Evolutionary conservation across 495 filamentous ascomycete genomes (phyloP), one percentile per base, ranked within the genome.

Genomic region (Talaromyces wortmannii): DNA sequence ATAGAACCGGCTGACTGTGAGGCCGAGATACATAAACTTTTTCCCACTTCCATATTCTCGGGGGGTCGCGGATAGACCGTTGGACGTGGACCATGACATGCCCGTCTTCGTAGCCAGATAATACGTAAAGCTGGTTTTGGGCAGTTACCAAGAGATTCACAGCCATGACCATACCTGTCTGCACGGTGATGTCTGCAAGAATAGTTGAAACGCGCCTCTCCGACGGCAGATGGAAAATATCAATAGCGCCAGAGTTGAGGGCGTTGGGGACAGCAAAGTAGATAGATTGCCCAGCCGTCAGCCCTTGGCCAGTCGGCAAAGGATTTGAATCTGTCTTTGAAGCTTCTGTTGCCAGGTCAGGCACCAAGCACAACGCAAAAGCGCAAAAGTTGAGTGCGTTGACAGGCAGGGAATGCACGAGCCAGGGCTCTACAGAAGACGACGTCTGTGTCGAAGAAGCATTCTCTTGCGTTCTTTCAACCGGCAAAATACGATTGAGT

Each of bases 301-400:
- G 15, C 16, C 31, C 45, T 30, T 49, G 45, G 11, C 31, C 1
- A 5, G 42, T 36, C 18, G 51, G 29, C 33, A 23, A 32, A 30
- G 56, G 48, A 8, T 50, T 49, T n/a, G 40, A 49, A 48, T 58
- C 45, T 16, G 59, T 15, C 7, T 49, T 57, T 17, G 44, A 56
- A 31, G 40, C 30, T 15, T 51, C 31, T 15, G 53, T 31, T 12
- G 36, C 5, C n/a, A 52, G 17, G 17, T 49, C 49, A 18, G 62
- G 54, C 46, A 65, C 57, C 36, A 51, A 56, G 10, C 82, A 87
- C 55, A 83, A 81, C 4, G 88, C 81, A 65, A 98, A 98, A 0
- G 89, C 83, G 60, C 94, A 98, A 64, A 97, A 98, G 67, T 97
- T 98, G 67, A 97, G 79, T 13, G 94, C 89, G 65, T 96, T 97